phyloP scores from a whole-genome alignment of 2,329 filamentous ascomycete species.

The Fusarium xyrophilum region DNA sequence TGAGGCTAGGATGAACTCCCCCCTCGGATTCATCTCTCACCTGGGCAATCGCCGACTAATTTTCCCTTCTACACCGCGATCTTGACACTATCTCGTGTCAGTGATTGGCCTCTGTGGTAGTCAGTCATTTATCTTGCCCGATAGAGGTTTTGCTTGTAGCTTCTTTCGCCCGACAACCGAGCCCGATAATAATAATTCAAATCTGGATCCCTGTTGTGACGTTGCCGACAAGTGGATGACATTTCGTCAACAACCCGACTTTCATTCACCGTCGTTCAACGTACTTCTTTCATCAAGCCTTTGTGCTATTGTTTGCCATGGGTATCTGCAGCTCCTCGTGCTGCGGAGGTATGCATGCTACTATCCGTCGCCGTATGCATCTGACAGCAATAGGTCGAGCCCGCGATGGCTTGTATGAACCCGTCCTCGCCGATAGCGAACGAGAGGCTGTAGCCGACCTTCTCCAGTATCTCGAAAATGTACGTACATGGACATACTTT shows the following conservation, averaged over 20 bases:
- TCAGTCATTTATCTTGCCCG: constrained; percentile 10
- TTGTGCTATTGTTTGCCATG: constrained; percentile 54
- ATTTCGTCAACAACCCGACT: constrained; percentile 29
- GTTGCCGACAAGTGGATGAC: constrained; percentile 32
- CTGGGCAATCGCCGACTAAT: constrained; percentile 23
- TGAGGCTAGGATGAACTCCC: constrained; percentile 29
- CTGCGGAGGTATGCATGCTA: constrained; percentile 55
- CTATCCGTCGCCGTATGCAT: constrained; percentile 13
- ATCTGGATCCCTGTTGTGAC: constrained; percentile 35
- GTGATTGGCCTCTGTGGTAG: constrained; percentile 26
- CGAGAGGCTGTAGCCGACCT: constrained; percentile 96
- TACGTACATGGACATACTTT: constrained; percentile 72
- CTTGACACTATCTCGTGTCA: constrained; percentile 26
- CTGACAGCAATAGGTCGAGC: constrained; percentile 65
- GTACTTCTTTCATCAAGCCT: constrained; percentile 14
- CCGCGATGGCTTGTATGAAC: constrained; percentile 83
- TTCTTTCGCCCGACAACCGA: constrained; percentile 27
- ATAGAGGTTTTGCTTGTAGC: constrained; percentile 18
- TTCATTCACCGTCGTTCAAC: constrained; percentile 16
- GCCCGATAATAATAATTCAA: constrained; percentile 37
- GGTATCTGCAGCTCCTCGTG: constrained; percentile 66
- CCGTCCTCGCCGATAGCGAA: constrained; percentile 92
- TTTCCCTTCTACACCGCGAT: constrained; percentile 26
- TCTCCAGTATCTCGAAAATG: constrained; percentile 94
- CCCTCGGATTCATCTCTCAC: constrained; percentile 33